These are phyloP conservation scores for Paecilomyces variotii DNA, from an alignment of 2,329 filamentous ascomycete genomes.

Conservation along the genomic window DNA sequence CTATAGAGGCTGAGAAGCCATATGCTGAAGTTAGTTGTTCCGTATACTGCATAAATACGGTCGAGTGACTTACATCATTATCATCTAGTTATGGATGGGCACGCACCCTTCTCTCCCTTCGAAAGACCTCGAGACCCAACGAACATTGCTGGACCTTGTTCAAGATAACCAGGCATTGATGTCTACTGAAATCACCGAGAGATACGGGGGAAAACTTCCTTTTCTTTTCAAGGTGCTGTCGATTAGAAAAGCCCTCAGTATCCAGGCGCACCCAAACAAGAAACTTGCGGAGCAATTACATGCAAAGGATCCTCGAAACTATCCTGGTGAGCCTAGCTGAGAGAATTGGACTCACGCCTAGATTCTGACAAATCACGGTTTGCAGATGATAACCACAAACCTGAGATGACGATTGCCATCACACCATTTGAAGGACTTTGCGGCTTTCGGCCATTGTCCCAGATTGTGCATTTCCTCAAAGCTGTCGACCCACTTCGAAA, in stretches of 20 bases:
- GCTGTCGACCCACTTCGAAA: slow-evolving; percentile 56
- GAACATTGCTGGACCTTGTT: slow-evolving; percentile 78
- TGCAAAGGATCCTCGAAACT: slow-evolving; percentile 79
- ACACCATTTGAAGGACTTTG: slow-evolving; percentile 94
- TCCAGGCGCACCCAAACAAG: slow-evolving; percentile 96
- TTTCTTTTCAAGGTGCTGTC: slow-evolving; percentile 98
- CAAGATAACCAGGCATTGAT: slow-evolving; percentile 79
- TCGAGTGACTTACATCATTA: slow-evolving; percentile 3
- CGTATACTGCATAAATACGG: neutral
- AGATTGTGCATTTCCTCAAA: slow-evolving; percentile 78
- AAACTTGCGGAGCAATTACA: slow-evolving; percentile 85
- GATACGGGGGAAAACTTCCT: slow-evolving; percentile 74
- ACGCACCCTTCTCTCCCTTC: slow-evolving; percentile 95
- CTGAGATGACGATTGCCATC: slow-evolving; percentile 97
- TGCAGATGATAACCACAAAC: slow-evolving; percentile 93
- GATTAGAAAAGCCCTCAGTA: slow-evolving; percentile 90
- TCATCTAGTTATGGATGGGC: slow-evolving; percentile 86
- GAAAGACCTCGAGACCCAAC: slow-evolving; percentile 75
- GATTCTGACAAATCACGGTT: neutral
- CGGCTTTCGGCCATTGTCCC: slow-evolving; percentile 79
- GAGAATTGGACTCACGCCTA: neutral
- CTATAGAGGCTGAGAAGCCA: slow-evolving; percentile 76
- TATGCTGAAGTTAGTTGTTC: slow-evolving; percentile 70
- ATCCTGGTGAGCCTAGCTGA: slow-evolving; percentile 50
- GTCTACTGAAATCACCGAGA: slow-evolving; percentile 61